Evolutionary conservation across 768 basidiomycete species (phyloP).

Genomic region (Hygrophorus russula): DNA sequence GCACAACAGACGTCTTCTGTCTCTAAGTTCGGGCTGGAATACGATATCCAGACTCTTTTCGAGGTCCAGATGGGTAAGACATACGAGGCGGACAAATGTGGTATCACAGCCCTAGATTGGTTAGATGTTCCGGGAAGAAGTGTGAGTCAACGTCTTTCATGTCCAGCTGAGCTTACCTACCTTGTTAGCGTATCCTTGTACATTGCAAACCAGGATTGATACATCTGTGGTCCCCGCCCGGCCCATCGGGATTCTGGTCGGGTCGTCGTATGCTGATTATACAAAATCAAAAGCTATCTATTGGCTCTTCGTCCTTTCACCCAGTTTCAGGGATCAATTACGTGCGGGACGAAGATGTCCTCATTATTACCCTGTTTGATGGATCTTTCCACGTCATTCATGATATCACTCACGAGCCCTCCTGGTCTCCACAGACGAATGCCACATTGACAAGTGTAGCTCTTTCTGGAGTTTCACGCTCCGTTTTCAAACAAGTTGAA

Average conservation of each 20-base stretch:
- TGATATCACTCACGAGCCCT: slow-evolving; percentile 35
- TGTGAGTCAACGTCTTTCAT: slow-evolving; percentile 20
- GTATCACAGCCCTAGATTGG: slow-evolving; percentile 49
- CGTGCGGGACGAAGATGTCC: slow-evolving; percentile 32
- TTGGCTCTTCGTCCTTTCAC: slow-evolving; percentile 48
- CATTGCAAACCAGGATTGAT: slow-evolving; percentile 50
- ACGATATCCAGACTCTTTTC: slow-evolving; percentile 21
- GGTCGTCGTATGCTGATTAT: slow-evolving; percentile 35
- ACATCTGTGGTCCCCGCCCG: slow-evolving; percentile 39
- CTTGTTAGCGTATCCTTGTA: slow-evolving; percentile 41
- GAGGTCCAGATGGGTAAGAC: slow-evolving; percentile 18
- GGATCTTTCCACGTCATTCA: slow-evolving; percentile 60
- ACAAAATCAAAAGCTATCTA: slow-evolving; percentile 36
- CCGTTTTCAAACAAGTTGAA: slow-evolving; percentile 38
- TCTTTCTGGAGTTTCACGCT: slow-evolving; percentile 40
- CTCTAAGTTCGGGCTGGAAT: slow-evolving; percentile 22
- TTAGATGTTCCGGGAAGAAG: slow-evolving; percentile 24
- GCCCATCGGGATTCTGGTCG: slow-evolving; percentile 28
- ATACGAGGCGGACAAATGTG: slow-evolving; percentile 27
- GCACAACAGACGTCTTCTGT: slow-evolving; percentile 16
- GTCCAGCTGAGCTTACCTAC: neutral
- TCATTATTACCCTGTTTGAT: slow-evolving; percentile 54
- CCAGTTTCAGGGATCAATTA: slow-evolving; percentile 53
- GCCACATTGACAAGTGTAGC: slow-evolving; percentile 23
- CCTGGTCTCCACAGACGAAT: slow-evolving; percentile 17